Conservation (phyloP, 495 filamentous ascomycete species). For the Cryomyces minteri region DNA sequence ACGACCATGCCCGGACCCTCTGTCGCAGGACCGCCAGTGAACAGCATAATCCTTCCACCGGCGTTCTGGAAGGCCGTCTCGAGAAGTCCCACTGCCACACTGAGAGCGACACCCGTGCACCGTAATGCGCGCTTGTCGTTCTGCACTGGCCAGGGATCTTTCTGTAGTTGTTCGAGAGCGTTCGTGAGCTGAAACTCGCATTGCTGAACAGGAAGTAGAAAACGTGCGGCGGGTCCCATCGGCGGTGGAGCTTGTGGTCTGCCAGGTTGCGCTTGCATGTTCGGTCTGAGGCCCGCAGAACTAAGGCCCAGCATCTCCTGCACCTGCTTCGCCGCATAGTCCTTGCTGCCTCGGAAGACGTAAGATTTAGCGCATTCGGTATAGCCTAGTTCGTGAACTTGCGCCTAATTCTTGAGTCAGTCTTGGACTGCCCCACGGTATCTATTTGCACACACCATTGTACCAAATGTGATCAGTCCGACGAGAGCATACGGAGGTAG, state of each 20-base stretch:
- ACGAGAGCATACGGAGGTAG: slow-evolving; percentile 88
- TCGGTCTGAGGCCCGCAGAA: slow-evolving; percentile 50
- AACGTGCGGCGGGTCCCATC: slow-evolving; percentile 69
- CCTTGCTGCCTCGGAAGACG: slow-evolving; percentile 95
- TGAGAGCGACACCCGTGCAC: slow-evolving; percentile 91
- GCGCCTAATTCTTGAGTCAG: slow-evolving; percentile 33
- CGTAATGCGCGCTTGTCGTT: slow-evolving; percentile 83
- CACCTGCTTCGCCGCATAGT: slow-evolving; percentile 90
- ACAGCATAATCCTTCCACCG: slow-evolving; percentile 92
- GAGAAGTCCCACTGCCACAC: slow-evolving; percentile 81
- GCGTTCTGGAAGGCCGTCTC: slow-evolving; percentile 93
- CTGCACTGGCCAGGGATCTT: slow-evolving; percentile 93
- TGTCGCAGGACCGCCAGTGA: slow-evolving; percentile 86
- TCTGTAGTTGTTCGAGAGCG: slow-evolving; percentile 88
- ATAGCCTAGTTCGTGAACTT: slow-evolving; percentile 97
- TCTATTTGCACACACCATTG: slow-evolving; percentile 47
- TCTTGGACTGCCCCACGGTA: slow-evolving; percentile 13
- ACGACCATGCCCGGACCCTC: slow-evolving; percentile 96
- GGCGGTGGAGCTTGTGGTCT: slow-evolving; percentile 38
- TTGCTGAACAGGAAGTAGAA: slow-evolving; percentile 86
- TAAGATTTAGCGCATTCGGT: slow-evolving; percentile 99
- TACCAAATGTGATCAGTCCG: slow-evolving; percentile 88
- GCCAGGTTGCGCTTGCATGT: slow-evolving; percentile 62
- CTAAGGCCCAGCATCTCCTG: slow-evolving; percentile 93
- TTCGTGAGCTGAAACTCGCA: slow-evolving; percentile 98